Evolutionary conservation across 768 basidiomycete genomes (phyloP).

Genomic region (Lactifluus piperatus): DNA sequence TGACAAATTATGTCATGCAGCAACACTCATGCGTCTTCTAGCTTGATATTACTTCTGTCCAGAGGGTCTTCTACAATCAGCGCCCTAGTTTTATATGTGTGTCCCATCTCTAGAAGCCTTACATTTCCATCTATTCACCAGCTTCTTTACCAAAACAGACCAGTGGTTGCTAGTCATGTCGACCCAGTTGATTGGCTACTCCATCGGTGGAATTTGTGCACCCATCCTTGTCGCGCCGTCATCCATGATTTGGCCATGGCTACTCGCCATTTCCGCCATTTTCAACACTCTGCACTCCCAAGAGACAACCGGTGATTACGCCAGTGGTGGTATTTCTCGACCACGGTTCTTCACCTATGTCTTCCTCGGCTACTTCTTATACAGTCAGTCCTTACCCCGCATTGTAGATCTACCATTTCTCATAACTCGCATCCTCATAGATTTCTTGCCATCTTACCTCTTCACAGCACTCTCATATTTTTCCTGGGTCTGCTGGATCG

Average conservation of each 20-base stretch:
- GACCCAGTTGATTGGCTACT: constrained; percentile 29
- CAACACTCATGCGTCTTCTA: too few relatives aligned
- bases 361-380: constrained; percentile 30
- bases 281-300: constrained; percentile 36
- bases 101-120: too few relatives aligned
- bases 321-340: constrained; percentile 39
- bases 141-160: constrained; percentile 7
- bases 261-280: constrained; percentile 35
- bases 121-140: too few relatives aligned
- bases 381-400: constrained; percentile 36
- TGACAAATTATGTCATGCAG: too few relatives aligned
- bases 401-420: background rate
- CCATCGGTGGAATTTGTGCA: constrained; percentile 18
- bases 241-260: constrained; percentile 40
- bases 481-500: background rate
- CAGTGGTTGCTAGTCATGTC: constrained; percentile 36
- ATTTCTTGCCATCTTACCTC: background rate
- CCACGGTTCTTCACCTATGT: constrained; percentile 44
- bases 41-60: too few relatives aligned
- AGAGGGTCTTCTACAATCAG: too few relatives aligned
- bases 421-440: background rate
- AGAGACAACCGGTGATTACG: constrained; percentile 34
- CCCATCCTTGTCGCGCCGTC: constrained; percentile 24
- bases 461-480: background rate
- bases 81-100: too few relatives aligned